These are phyloP conservation scores for Suhomyces bolitotheri DNA, from an alignment of 1,139 yeast genomes.

Conservation along the genomic window DNA sequence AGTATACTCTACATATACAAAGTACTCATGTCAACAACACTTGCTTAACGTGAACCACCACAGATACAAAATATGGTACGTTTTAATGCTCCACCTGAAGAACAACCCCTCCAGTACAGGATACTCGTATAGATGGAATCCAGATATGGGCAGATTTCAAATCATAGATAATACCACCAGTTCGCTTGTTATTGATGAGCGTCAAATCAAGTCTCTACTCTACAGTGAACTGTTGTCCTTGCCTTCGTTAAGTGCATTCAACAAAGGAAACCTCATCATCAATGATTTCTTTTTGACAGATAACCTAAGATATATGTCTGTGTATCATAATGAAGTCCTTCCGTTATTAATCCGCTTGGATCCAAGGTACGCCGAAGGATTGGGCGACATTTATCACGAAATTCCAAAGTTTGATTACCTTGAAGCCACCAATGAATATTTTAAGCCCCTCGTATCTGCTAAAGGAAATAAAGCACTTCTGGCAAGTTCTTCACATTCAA, in stretches of 20 bases:
- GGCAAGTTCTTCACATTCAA: constrained; percentile 5
- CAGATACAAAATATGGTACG: constrained; percentile 39
- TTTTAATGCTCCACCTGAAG: constrained; percentile 34
- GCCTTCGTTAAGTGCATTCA: constrained; percentile 33
- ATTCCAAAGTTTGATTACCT: constrained; percentile 38
- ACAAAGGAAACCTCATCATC: constrained; percentile 38
- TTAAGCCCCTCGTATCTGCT: constrained; percentile 29
- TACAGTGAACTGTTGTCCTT: constrained; percentile 36
- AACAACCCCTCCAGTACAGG: constrained; percentile 21
- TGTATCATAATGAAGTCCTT: constrained; percentile 41
- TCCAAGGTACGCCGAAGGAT: constrained; percentile 31
- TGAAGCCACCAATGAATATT: constrained; percentile 34
- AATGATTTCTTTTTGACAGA: constrained; percentile 43
- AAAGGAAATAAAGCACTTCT: constrained; percentile 18
- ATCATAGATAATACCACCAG: constrained; percentile 30
- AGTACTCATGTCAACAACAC: constrained; percentile 45
- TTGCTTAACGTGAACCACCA: constrained; percentile 39
- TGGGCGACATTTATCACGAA: constrained; percentile 32
- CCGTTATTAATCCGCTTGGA: constrained; percentile 35
- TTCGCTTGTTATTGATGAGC: constrained; percentile 31
- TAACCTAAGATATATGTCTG: constrained; percentile 38
- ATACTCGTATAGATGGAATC: constrained; percentile 41
- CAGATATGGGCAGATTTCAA: constrained; percentile 38
- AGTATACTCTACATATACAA: constrained; percentile 44
- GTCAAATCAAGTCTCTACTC: constrained; percentile 34